Evolutionary conservation across 2,329 filamentous ascomycete genomes (phyloP).

Genomic region (Pseudofabraea citricarpa): DNA sequence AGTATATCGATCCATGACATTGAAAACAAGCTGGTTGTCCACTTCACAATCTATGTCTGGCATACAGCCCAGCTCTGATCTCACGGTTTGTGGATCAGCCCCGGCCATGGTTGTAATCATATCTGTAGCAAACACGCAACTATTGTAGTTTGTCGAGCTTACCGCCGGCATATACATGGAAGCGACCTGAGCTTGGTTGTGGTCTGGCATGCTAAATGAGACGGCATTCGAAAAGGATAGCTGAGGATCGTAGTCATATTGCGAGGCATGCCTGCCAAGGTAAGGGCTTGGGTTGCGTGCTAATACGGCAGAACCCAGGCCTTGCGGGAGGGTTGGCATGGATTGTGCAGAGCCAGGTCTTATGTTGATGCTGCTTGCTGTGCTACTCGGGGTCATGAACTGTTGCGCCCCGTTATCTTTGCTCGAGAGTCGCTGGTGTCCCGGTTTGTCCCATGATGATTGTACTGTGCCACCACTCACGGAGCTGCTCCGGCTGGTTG

Average conservation of each 20-base stretch:
- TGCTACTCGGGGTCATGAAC: constrained; percentile 19
- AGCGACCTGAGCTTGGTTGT: constrained; percentile 9
- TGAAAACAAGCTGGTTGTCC: constrained; percentile 36
- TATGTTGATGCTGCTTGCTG: constrained; percentile 9
- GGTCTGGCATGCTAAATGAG: constrained; percentile 9
- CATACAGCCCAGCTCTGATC: constrained; percentile 34
- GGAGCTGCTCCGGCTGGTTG: constrained; percentile 19
- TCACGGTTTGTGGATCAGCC: constrained; percentile 30
- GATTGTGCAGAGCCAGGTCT: constrained; percentile 1
- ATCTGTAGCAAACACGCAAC: constrained; percentile 35
- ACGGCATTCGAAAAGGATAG: constrained; percentile 11
- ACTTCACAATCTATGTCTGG: constrained; percentile 35
- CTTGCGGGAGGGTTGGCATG: constrained; percentile 10
- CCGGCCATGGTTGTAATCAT: constrained; percentile 39
- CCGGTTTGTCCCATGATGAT: constrained; percentile 18
- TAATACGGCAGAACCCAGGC: constrained; percentile 10
- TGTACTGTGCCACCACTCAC: constrained; percentile 17
- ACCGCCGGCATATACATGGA: constrained; percentile 13
- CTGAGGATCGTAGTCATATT: constrained; percentile 17
- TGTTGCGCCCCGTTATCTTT: constrained; percentile 13
- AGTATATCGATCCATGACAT: constrained; percentile 39
- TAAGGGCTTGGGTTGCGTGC: constrained; percentile 11
- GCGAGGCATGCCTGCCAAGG: constrained; percentile 7
- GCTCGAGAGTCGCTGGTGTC: constrained; percentile 6
- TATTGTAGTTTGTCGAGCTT: constrained; percentile 19